Evolutionary conservation across 352 stramenopile genomes (phyloP).

Genomic region (Phytophthora cactorum): DNA sequence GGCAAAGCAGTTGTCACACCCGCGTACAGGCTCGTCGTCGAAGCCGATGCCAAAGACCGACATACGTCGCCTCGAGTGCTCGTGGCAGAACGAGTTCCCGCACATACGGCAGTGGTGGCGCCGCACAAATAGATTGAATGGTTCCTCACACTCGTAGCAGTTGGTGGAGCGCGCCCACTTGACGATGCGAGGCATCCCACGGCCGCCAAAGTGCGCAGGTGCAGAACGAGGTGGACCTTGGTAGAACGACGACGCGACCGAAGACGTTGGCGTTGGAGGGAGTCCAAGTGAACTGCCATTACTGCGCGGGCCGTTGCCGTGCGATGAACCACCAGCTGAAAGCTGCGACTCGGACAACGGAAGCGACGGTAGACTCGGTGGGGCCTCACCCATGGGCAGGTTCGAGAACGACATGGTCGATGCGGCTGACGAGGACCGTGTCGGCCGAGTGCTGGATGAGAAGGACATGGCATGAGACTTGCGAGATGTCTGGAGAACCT

Average conservation of each 20-base stretch:
- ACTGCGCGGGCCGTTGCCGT: slow-evolving; percentile 27
- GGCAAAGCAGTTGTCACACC: slow-evolving; percentile 87
- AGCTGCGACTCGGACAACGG: slow-evolving; percentile 55
- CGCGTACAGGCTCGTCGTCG: slow-evolving; percentile 82
- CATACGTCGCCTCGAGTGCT: slow-evolving; percentile 81
- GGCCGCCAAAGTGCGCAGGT: slow-evolving; percentile 38
- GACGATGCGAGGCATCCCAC: slow-evolving; percentile 62
- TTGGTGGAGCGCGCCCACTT: slow-evolving; percentile 84
- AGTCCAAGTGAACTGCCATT: slow-evolving; percentile 36
- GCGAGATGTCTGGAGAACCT: slow-evolving; percentile 50
- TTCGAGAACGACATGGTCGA: slow-evolving; percentile 62
- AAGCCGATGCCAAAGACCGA: slow-evolving; percentile 82
- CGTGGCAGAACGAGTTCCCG: slow-evolving; percentile 88
- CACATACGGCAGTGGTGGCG: slow-evolving; percentile 90
- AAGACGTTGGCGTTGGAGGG: slow-evolving; percentile 39
- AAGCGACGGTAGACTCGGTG: slow-evolving; percentile 44
- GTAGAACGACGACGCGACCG: slow-evolving; percentile 41
- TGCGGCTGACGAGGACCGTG: slow-evolving; percentile 66
- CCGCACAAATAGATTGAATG: slow-evolving; percentile 85
- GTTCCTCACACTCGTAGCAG: slow-evolving; percentile 85
- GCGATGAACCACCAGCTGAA: slow-evolving; percentile 39
- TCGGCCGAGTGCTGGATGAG: slow-evolving; percentile 65
- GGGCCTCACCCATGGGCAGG: slow-evolving; percentile 27
- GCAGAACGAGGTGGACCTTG: slow-evolving; percentile 31
- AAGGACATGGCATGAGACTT: slow-evolving; percentile 67